Base-by-base conservation (phyloP, 192 early-diverging fungal genomes). In the Coemansia sp. region DNA sequence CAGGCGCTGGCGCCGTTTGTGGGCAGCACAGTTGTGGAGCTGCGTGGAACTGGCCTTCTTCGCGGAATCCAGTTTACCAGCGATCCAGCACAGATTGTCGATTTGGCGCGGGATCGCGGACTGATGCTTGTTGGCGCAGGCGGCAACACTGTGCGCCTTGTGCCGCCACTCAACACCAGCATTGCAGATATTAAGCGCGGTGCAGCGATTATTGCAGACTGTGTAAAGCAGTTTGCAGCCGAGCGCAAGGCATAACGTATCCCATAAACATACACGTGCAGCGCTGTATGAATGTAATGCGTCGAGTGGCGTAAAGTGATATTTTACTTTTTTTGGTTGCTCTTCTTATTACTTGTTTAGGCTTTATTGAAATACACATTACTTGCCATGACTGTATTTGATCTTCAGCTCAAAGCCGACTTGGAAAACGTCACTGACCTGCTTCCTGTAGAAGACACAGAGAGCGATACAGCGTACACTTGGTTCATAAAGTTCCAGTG, bases 71-170 rank as follows among this genome's bases (percentile, higher is more conserved):
- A 93, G 76, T 90, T 98, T 76, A 73, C 66, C 28, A 80, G 74
- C 46, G 86, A 90, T 58, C 90, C 91, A 36, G 49, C 80, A 2
- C 83, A 81, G n/a, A 44, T 94, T 38, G 85, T 94, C 11, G 86
- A 89, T 22, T 44, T 91, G 47, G 89, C 89, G 42, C 86, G 91
- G 53, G 90, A 94, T 44, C 83, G 84, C 31, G 97, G 97, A 26
- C 69, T 99, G 62, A 81, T 99, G 64, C 85, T 97, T 26, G 91
- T 97, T 31, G 87, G 88, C 2, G 93, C 95, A 15, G 90, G 86
- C 5, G 85, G 85, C 64, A 93, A 99, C 69, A 94, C 93, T 2
- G 74, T 99, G n/a, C 90, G 97, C 34, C 75, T 99, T 56, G 86
- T 97, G 6, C 97, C 97, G 42, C 89, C 97, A 14, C 82, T 99